Evolutionary conservation across 345 rosid species (phyloP), one percentile per base, ranked within the genome.

Genomic region (Populus davidiana): DNA sequence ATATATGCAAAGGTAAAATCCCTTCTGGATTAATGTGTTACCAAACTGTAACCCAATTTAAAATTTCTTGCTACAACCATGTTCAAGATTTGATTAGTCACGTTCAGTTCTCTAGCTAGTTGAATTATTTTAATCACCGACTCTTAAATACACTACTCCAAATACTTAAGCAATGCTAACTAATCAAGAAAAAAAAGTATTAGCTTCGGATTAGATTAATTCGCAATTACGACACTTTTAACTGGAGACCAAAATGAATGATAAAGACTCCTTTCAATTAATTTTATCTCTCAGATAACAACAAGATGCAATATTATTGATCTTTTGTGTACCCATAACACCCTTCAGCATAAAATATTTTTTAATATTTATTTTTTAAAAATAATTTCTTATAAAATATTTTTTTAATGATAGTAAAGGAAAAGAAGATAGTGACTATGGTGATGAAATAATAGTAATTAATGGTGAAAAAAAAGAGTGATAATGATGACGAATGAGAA

Each of bases 111-210:
- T 2, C 31, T 52, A 33, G 74, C 31, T 52, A 33, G 74, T 52
- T 13, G 20, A 33, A 71, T 44, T 71, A 71, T 16, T 50, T 21
- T 52, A 71, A 27, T 52, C 75, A 52, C 75, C 65, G 75, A 33
- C 75, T 21, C 8, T 31, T 71, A 29, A 71, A 50, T 31, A 71
- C 5, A 31, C 16, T 0, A 33, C 63, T 16, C n/a, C 3, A 31
- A 2, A 2, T 61, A 52, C 59, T 0, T 52, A n/a, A 18, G 59
- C 59, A 47, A 16, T 14, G 16, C 20, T 27, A 27, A 43, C 35
- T 69, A 44, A 43, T 69, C 35, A 65, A 39, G 6, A 14, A 47
- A 47, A 47, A 47, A 13, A 52, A 52, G 8, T 7, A 52, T 21
- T 33, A 18, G 0, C 59, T 18, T 50, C 12, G n/a, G 59, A 50